Percentiles rank a stretch among this genome's conserved stretches.
Evolutionary conservation across 2,329 filamentous ascomycete genomes (phyloP).

Genomic region (Cordyceps sp.): DNA sequence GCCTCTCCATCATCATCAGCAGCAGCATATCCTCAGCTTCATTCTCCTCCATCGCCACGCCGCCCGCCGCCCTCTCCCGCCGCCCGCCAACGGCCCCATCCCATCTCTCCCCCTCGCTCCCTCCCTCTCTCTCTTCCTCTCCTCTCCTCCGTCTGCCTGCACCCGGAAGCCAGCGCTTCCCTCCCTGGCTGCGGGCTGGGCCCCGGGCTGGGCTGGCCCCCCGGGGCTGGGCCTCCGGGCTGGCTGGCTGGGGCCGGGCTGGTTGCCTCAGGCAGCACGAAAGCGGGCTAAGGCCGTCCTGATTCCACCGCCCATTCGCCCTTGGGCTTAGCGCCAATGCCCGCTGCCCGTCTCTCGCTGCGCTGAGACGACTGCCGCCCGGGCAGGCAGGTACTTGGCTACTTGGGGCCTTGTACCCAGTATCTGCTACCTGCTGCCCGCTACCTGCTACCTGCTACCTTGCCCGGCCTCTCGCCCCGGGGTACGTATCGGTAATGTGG

Average conservation of each 20-base stretch:
- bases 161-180: conserved; percentile 1
- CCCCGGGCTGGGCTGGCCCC: too few species aligned
- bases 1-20: too few species aligned
- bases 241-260: background rate
- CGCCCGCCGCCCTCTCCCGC: too few species aligned
- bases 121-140: too few species aligned
- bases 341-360: conserved; percentile 4
- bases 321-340: conserved; percentile 18
- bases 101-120: too few species aligned
- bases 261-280: conserved; percentile 6
- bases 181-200: too few species aligned
- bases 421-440: background rate
- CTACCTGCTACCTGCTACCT: background rate
- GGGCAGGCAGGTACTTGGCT: background rate
- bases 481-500: background rate
- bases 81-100: too few species aligned
- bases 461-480: background rate
- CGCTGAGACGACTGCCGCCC: conserved; percentile 2
- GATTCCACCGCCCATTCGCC: conserved; percentile 17
- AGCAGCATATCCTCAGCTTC: too few species aligned
- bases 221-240: background rate
- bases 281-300: conserved; percentile 14
- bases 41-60: too few species aligned
- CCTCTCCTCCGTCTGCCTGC: conserved; percentile 1
- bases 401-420: background rate